Percentiles rank a stretch among this genome's conserved stretches.
Conservation (phyloP, 1,284 basidiomycete genomes). For the Xerocomus nothofagi region DNA sequence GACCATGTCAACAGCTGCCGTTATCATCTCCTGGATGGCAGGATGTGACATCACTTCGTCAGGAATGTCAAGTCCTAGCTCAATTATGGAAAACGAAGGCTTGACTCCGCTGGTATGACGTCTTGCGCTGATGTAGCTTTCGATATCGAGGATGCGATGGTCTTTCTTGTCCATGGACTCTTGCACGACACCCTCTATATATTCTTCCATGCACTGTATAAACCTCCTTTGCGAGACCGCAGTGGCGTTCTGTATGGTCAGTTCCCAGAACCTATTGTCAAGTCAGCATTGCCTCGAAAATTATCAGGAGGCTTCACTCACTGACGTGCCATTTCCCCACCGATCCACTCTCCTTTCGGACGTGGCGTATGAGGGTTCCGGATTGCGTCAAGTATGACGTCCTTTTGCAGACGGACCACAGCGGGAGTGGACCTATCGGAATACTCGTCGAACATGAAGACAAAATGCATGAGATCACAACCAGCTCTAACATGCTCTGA, state of each 20-base stretch:
- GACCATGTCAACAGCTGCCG: conserved; percentile 12
- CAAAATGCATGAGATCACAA: conserved; percentile 46
- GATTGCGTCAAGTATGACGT: conserved; percentile 40
- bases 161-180: conserved; percentile 38
- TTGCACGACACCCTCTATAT: conserved; percentile 35
- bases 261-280: conserved; percentile 16
- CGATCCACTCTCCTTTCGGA: conserved; percentile 22
- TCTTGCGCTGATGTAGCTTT: conserved; percentile 32
- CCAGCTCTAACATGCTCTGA: conserved; percentile 18
- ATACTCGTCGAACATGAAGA: conserved; percentile 45
- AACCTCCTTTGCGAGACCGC: conserved; percentile 29
- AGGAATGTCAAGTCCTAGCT: conserved; percentile 22
- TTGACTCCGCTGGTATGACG: conserved; percentile 10
- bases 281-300: background rate
- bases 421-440: conserved; percentile 37
- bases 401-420: conserved; percentile 32
- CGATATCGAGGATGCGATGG: conserved; percentile 33
- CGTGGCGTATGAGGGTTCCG: conserved; percentile 18
- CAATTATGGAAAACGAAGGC: conserved; percentile 11
- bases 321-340: conserved; percentile 24
- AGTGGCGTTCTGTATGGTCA: conserved; percentile 7
- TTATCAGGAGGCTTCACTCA: background rate
- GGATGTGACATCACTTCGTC: conserved; percentile 23
- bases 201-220: conserved; percentile 36
- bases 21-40: conserved; percentile 17